These are phyloP conservation scores for Alternaria consortialis DNA, from an alignment of 2,329 filamentous ascomycete species.

Conservation along the genomic window DNA sequence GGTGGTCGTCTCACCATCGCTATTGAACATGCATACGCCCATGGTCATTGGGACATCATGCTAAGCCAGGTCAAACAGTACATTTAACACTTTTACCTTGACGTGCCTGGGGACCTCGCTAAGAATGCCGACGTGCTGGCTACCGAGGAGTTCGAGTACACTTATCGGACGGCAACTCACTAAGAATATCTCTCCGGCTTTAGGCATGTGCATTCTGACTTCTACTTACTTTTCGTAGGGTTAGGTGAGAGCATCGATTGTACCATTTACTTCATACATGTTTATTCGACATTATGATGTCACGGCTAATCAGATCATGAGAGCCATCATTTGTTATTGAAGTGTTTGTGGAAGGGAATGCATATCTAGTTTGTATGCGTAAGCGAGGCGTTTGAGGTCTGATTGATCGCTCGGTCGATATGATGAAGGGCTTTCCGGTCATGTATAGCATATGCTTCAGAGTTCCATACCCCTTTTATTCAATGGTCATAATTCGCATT, in stretches of 20 bases:
- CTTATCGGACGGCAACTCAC: background rate
- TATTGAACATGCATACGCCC: background rate
- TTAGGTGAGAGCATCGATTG: background rate
- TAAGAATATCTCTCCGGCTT: background rate
- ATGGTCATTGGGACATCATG: background rate
- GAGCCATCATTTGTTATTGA: background rate
- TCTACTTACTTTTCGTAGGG: background rate
- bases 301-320: background rate
- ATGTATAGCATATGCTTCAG: background rate
- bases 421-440: background rate
- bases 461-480: background rate
- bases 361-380: background rate
- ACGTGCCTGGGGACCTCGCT: background rate
- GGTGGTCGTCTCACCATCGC: constrained; percentile 1
- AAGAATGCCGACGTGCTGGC: background rate
- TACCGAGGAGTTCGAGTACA: background rate
- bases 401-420: background rate
- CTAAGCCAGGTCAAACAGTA: background rate
- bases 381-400: background rate
- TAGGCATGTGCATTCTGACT: background rate
- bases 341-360: background rate
- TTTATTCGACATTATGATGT: background rate
- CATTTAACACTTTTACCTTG: background rate
- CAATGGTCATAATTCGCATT: background rate
- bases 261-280: background rate